phyloP scores from a whole-genome alignment of 257 asterid species.

The Nicotiana paniculata region DNA sequence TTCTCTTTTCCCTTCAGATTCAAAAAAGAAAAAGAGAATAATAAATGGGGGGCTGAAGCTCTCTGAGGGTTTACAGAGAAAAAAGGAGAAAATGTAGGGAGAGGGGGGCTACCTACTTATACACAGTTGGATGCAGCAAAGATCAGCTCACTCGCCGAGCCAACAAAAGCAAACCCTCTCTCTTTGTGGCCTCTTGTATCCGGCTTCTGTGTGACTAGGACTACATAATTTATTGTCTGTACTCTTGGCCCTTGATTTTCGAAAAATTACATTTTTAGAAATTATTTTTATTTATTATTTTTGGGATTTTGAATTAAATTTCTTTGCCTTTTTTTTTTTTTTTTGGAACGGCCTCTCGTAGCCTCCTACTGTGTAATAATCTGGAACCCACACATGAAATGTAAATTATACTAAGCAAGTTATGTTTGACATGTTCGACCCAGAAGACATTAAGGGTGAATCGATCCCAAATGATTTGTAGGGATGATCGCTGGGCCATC shows the following conservation, averaged over 20 bases:
- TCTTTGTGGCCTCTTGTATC: neutral
- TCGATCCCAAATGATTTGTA: no score
- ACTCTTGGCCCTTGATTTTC: neutral
- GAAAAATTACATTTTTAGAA: neutral
- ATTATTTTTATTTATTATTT: neutral
- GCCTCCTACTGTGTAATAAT: no score
- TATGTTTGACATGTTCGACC: no score
- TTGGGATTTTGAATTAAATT: no score
- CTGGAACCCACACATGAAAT: no score
- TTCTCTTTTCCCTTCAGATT: conserved; percentile 46
- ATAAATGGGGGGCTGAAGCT: neutral
- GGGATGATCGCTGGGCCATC: no score
- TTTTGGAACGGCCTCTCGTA: no score
- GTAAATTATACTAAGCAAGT: no score
- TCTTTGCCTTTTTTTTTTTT: no score
- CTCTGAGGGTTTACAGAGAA: neutral
- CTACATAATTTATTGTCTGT: neutral
- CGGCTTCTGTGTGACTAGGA: neutral
- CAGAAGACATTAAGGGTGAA: no score
- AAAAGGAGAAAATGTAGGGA: neutral
- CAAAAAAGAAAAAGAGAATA: neutral
- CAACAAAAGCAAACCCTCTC: neutral
- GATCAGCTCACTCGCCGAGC: conserved; percentile 10
- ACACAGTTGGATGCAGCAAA: conserved; percentile 13
- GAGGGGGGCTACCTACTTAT: neutral